Conservation (phyloP, 345 rosid species). For the Acer campestre region DNA sequence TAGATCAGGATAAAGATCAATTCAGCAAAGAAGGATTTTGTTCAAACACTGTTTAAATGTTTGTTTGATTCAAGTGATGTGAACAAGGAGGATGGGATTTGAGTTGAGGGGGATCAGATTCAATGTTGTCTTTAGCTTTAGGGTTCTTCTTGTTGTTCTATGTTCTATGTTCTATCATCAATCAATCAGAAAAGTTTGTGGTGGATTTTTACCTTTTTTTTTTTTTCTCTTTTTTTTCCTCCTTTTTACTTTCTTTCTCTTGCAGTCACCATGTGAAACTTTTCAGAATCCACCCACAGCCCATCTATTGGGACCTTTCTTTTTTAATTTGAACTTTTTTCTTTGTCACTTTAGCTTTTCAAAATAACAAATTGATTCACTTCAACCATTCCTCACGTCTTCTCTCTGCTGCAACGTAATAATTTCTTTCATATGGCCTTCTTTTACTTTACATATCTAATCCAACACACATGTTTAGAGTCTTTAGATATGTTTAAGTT, state of each 20-base stretch:
- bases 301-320: slow-evolving; percentile 1
- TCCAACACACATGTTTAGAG: no score
- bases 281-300: slow-evolving; percentile 50
- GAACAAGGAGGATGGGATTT: no score
- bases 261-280: slow-evolving; percentile 42
- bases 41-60: no score
- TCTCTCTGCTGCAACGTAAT: slow-evolving; percentile 8
- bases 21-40: no score
- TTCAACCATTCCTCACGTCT: slow-evolving; percentile 21
- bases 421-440: neutral
- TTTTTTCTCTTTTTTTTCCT: no score
- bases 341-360: slow-evolving; percentile 25
- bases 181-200: neutral
- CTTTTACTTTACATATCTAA: no score
- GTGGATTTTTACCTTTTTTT: no score
- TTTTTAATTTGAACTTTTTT: neutral
- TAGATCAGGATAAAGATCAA: no score
- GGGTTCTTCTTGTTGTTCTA: neutral
- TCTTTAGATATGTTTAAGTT: no score
- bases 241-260: neutral
- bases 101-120: no score
- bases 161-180: neutral
- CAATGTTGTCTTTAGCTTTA: no score
- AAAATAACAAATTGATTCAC: slow-evolving; percentile 5
- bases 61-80: no score